Percentiles rank a stretch among this genome's conserved stretches.
Evolutionary conservation across 805 yeast species (phyloP).

Genomic region (Wickerhamiella bombiphila): DNA sequence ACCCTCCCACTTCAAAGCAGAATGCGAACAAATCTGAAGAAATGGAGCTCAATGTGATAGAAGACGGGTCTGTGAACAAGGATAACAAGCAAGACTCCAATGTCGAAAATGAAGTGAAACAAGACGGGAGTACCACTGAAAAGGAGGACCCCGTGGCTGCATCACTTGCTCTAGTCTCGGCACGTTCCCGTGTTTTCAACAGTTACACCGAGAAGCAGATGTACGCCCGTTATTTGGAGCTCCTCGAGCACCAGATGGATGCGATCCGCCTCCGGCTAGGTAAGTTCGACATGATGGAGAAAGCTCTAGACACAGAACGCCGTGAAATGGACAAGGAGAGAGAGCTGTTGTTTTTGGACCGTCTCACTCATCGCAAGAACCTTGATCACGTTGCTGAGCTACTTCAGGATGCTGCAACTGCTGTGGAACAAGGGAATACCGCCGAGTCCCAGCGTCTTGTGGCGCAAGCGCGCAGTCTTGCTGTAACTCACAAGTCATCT

Average conservation of each 20-base stretch:
- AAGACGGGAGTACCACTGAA: not conserved
- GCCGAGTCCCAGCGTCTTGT: constrained; percentile 17
- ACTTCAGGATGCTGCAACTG: constrained; percentile 32
- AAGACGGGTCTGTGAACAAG: no score
- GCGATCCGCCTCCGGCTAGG: constrained; percentile 62
- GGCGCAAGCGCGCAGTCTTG: constrained; percentile 11
- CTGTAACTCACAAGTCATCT: constrained; percentile 6
- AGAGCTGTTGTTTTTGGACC: constrained; percentile 44
- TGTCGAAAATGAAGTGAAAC: not conserved
- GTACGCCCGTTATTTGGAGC: constrained; percentile 41
- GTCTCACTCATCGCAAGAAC: constrained; percentile 51
- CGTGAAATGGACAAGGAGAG: constrained; percentile 29
- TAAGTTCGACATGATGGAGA: constrained; percentile 54
- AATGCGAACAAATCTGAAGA: no score
- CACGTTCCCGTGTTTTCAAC: constrained; percentile 17
- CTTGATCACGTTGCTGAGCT: constrained; percentile 39
- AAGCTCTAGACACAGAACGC: constrained; percentile 30
- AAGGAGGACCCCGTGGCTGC: constrained; percentile 32
- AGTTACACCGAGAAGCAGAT: constrained; percentile 28
- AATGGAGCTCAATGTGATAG: no score
- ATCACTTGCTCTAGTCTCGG: constrained; percentile 47
- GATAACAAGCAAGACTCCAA: not conserved
- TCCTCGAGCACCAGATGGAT: constrained; percentile 54
- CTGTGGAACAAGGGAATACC: constrained; percentile 16
- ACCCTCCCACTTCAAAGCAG: not conserved